Percentiles rank a stretch among this genome's conserved stretches.
Conservation (phyloP, 2,329 filamentous ascomycete genomes). For the Aspergillus ochraceus region DNA sequence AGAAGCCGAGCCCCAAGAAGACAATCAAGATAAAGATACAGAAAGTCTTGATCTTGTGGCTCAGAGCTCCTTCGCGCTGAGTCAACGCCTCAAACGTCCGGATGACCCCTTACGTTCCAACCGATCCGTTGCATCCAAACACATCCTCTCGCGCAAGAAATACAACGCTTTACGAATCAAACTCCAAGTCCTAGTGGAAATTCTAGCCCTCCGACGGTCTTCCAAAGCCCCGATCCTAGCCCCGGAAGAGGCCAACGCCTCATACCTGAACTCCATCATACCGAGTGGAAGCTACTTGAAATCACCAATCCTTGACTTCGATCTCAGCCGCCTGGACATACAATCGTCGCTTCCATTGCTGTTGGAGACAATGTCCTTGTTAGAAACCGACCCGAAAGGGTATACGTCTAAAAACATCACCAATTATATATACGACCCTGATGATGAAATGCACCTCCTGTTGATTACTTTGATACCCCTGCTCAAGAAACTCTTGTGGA, state of each 20-base stretch:
- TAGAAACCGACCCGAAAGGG: neutral
- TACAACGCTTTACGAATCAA: slow-evolving; percentile 1
- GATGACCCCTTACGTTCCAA: neutral
- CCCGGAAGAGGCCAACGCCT: neutral
- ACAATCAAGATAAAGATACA: neutral
- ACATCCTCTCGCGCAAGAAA: neutral
- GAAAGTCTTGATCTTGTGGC: neutral
- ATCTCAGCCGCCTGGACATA: neutral
- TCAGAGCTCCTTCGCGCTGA: neutral
- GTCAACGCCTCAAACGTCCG: neutral
- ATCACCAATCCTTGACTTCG: neutral
- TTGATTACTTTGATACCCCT: neutral
- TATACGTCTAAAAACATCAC: neutral
- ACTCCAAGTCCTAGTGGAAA: slow-evolving; percentile 4
- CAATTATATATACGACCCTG: neutral
- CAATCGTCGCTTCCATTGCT: neutral
- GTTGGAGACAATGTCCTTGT: neutral
- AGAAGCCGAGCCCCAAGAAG: neutral
- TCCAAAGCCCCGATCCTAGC: neutral
- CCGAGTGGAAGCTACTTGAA: neutral
- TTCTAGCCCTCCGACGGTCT: neutral
- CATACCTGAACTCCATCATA: neutral
- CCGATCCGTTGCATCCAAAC: neutral
- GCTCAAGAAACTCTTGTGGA: neutral
- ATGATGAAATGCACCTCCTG: neutral